phyloP scores from a whole-genome alignment of 2,329 filamentous ascomycete species.

The Aspergillus hortae region DNA sequence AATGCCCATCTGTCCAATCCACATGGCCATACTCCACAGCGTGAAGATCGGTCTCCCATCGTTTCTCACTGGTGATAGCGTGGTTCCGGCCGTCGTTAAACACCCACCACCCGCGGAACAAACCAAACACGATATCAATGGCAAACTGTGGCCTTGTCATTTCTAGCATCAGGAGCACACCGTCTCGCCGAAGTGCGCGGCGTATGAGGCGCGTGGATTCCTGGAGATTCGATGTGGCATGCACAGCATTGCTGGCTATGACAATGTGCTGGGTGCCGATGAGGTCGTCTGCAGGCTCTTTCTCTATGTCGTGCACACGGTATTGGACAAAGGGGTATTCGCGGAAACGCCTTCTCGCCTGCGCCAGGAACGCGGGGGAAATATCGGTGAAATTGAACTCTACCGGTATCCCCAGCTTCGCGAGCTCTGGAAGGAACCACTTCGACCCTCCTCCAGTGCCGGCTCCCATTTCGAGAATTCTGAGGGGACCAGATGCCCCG shows the following conservation, averaged over 20 bases:
- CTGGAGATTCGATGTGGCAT: slow-evolving; percentile 31
- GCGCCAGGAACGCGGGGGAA: slow-evolving; percentile 32
- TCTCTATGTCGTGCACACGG: slow-evolving; percentile 28
- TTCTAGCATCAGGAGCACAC: slow-evolving; percentile 31
- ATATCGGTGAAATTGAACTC: slow-evolving; percentile 43
- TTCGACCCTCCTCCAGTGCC: slow-evolving; percentile 38
- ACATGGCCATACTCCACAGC: slow-evolving; percentile 30
- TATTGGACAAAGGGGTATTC: slow-evolving; percentile 25
- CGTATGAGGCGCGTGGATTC: slow-evolving; percentile 24
- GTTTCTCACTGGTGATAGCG: slow-evolving; percentile 19
- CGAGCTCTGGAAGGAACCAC: slow-evolving; percentile 25
- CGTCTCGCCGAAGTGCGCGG: slow-evolving; percentile 25
- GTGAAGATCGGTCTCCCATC: slow-evolving; percentile 27
- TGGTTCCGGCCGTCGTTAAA: slow-evolving; percentile 37
- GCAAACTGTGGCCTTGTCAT: slow-evolving; percentile 27
- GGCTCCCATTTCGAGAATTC: slow-evolving; percentile 41
- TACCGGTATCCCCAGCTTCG: slow-evolving; percentile 23
- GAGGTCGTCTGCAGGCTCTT: slow-evolving; percentile 17
- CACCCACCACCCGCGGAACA: slow-evolving; percentile 39
- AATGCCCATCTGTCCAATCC: slow-evolving; percentile 31
- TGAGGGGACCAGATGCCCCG: slow-evolving; percentile 23
- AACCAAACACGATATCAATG: slow-evolving; percentile 33
- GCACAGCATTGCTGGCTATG: slow-evolving; percentile 34
- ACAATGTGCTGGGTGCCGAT: slow-evolving; percentile 28
- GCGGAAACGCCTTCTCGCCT: slow-evolving; percentile 29